A percentile compares a stretch with the other conserved stretches of the same genome.
Conservation (phyloP, 202 grass and related monocot genomes). For the Musa balbisiana region DNA sequence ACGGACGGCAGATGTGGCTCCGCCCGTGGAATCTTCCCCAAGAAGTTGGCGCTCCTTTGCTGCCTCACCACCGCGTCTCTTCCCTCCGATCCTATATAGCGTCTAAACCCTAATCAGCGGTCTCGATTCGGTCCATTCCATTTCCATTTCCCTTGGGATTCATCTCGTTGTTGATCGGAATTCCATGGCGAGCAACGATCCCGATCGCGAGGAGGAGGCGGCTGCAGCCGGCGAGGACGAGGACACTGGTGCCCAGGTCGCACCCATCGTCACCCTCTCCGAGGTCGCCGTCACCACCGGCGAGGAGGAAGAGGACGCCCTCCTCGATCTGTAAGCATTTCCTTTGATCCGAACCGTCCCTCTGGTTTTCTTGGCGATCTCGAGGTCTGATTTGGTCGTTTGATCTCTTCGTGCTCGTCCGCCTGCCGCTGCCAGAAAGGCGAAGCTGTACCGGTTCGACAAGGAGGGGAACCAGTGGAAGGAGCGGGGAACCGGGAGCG, state of each 20-base stretch:
- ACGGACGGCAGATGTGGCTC: not conserved
- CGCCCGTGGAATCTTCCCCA: not conserved
- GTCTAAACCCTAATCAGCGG: not conserved
- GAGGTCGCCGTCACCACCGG: constrained; percentile 20
- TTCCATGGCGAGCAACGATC: constrained; percentile 9
- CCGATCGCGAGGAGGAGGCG: constrained; percentile 6
- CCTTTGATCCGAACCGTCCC: not conserved
- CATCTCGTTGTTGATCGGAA: not conserved
- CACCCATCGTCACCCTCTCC: constrained; percentile 12
- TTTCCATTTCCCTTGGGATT: not conserved
- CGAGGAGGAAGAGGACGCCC: constrained; percentile 20
- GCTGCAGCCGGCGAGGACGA: constrained; percentile 4
- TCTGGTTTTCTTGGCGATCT: not conserved
- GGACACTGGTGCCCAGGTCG: constrained; percentile 21
- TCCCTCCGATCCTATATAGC: too few species aligned
- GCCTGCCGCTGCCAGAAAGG: not conserved
- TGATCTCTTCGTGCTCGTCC: not conserved
- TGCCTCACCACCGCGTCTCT: too few species aligned
- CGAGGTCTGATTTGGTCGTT: not conserved
- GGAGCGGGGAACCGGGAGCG: constrained; percentile 21
- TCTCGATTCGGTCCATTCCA: not conserved
- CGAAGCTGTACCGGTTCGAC: constrained; percentile 21
- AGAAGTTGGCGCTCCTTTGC: not conserved
- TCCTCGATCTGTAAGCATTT: constrained; percentile 14
- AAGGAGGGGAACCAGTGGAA: constrained; percentile 23